Evolutionary conservation across 805 yeast species (phyloP), one percentile per base, ranked within the genome.

Genomic region (Candida yuanshanica): DNA sequence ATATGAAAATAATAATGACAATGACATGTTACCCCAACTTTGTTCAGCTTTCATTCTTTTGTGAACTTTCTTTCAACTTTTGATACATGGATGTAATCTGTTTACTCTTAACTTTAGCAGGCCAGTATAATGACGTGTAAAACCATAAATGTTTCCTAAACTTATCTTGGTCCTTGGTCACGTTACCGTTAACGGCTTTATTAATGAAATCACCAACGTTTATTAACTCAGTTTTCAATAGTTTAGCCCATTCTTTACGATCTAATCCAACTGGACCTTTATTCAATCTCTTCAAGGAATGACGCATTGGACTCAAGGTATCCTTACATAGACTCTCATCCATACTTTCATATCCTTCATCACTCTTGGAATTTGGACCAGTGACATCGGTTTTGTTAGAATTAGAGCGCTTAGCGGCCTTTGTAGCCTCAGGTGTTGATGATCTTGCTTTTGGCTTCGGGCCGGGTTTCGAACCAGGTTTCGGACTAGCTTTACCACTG

Each of bases 81-180:
- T 65, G 70, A 61, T 86, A 89, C 96, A 89, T 88, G 23, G 76
- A 80, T 55, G 73, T 71, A 47, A 88, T 76, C 64, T 83, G 83
- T 29, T 69, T 62, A 45, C 91, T 81, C 33, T 83, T 77, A n/a
- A 81, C 96, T 46, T 75, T 74, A 4, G 79, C 84, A 3, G 96
- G 96, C 96, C 96, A 88, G 65, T 79, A 88, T 40, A 76, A 73
- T 17, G 89, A 72, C 5, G 93, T 87, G 59, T 82, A 87, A 23
- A 84, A 75, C 96, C 96, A 88, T 44, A 88, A 63, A 53, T 87
- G 93, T 56, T 75, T 81, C 43, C 69, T 66, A 43, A 65, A 51
- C 53, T 69, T 73, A 7, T 62, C 68, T 22, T 66, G 56, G 18
- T 66, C 65, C 13, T 49, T 48, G 4, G 53, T 52, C 2, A 46